These are phyloP conservation scores for Parastagonospora avenae DNA, from an alignment of 2,329 filamentous ascomycete genomes.

Conservation along the genomic window DNA sequence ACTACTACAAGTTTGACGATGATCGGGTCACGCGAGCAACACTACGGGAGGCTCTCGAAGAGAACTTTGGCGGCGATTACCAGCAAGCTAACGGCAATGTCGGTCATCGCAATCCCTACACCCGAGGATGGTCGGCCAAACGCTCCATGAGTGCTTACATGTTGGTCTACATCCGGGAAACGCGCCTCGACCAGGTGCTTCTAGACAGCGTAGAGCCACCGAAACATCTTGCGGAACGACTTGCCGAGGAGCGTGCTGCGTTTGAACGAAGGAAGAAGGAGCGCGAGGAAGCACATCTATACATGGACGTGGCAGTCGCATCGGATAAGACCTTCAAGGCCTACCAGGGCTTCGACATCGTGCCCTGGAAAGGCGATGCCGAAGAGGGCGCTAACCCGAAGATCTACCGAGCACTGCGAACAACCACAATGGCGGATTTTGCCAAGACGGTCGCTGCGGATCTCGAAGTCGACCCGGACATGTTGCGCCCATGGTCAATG, in stretches of 20 bases:
- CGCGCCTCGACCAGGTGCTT: slow-evolving; percentile 80
- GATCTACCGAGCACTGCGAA: slow-evolving; percentile 73
- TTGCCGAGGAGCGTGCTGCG: slow-evolving; percentile 80
- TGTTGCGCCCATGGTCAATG: slow-evolving; percentile 91
- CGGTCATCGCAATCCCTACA: slow-evolving; percentile 67
- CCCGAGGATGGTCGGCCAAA: slow-evolving; percentile 67
- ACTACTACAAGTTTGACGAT: slow-evolving; percentile 97
- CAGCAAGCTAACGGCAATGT: slow-evolving; percentile 61
- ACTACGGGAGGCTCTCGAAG: slow-evolving; percentile 87
- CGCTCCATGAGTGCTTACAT: slow-evolving; percentile 92
- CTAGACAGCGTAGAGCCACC: slow-evolving; percentile 80
- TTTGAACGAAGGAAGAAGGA: slow-evolving; percentile 82
- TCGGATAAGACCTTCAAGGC: slow-evolving; percentile 79
- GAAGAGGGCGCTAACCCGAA: slow-evolving; percentile 68
- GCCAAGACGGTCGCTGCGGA: slow-evolving; percentile 73
- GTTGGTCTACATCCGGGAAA: slow-evolving; percentile 95
- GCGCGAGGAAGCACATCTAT: slow-evolving; percentile 91
- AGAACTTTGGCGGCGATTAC: slow-evolving; percentile 95
- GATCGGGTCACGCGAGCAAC: slow-evolving; percentile 96
- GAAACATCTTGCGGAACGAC: slow-evolving; percentile 74
- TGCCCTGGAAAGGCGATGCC: slow-evolving; percentile 62
- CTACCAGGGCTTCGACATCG: slow-evolving; percentile 83
- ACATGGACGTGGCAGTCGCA: slow-evolving; percentile 82
- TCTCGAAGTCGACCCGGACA: slow-evolving; percentile 68
- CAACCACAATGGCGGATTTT: slow-evolving; percentile 78